Evolutionary conservation across 2,329 filamentous ascomycete genomes (phyloP), one percentile per base, ranked within the genome.

Genomic region (Berkeleyomyces rouxiae): DNA sequence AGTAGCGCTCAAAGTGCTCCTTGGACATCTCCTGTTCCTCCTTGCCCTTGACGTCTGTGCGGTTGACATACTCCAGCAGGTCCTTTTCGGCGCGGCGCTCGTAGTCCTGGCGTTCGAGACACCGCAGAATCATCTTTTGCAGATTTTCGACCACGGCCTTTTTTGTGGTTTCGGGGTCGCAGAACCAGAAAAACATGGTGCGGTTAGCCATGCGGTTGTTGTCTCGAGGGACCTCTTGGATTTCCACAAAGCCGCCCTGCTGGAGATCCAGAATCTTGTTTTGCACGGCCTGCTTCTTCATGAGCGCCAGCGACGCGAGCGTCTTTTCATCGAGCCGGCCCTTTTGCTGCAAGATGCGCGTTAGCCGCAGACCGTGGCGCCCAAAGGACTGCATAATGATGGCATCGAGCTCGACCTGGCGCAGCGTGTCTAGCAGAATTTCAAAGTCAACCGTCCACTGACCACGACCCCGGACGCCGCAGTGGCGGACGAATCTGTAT

Each of bases 291-390:
- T 86, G 84, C 68, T 92, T 88, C 63, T 87, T 86, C 77, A 96
- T 86, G 65, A 99, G 81, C 61, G 87, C 88, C 63, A 90, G 79
- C 59, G 85, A 84, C 44, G 88, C 87, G 10, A 96, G 79, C 65
- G 88, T 85, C 73, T 95, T 95, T 73, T 99, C 93, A 67, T 97
- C 92, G n/a, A 97, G 78, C 70, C 93, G 96, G 61, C 93, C 93
- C 70, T 91, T 90, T 64, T 87, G 85, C 46, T 87, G 82, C 23
- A 99, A 79, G 62, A 97, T 90, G 23, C 90, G 86, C 23, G 90
- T 81, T n/a, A 99, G 78, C 7, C 92, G 87, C 16, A 92, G 80
- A 0, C 90, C 90, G 57, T 87, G 78, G 6, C 82, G 81, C 6
- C 90, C 90, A 68, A 89, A 90, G 1, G 83, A 82, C 61, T 89